Percentiles rank a stretch among this genome's conserved stretches.
Conservation (phyloP, 306 rosid species). For the Vigna mungo region DNA sequence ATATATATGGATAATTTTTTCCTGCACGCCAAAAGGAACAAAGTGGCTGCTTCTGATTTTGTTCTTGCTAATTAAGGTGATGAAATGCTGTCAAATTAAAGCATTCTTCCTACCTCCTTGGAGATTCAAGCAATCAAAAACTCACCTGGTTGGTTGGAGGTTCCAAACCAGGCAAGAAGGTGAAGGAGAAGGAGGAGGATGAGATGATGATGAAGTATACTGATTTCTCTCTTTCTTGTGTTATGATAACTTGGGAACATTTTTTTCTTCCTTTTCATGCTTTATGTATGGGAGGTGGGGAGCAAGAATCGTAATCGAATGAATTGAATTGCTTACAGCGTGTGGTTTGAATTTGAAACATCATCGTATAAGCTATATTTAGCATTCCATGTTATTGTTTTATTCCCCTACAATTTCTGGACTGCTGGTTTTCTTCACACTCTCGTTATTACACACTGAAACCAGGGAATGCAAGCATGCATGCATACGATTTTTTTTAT, state of each 20-base stretch:
- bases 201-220: not conserved
- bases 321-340: conserved; percentile 36
- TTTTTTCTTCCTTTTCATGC: not conserved
- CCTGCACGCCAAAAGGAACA: conserved; percentile 48
- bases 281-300: conserved; percentile 43
- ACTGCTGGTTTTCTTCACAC: conserved; percentile 6
- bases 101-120: conserved; percentile 25
- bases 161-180: conserved; percentile 53
- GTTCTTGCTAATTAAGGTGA: not conserved
- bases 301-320: conserved; percentile 48
- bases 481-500: not conserved
- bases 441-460: not conserved
- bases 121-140: conserved; percentile 36
- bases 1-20: conserved; percentile 9
- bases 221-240: conserved; percentile 27
- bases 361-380: conserved; percentile 30
- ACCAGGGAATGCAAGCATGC: not conserved
- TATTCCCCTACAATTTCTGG: conserved; percentile 11
- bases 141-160: conserved; percentile 55
- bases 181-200: conserved; percentile 14
- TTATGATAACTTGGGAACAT: conserved; percentile 16
- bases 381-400: conserved; percentile 1
- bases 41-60: conserved; percentile 32
- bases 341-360: conserved; percentile 30
- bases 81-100: not conserved